Percentiles rank a stretch among this genome's conserved stretches.
Evolutionary conservation across 2,329 filamentous ascomycete genomes (phyloP).

Genomic region (Colletotrichum lupini): DNA sequence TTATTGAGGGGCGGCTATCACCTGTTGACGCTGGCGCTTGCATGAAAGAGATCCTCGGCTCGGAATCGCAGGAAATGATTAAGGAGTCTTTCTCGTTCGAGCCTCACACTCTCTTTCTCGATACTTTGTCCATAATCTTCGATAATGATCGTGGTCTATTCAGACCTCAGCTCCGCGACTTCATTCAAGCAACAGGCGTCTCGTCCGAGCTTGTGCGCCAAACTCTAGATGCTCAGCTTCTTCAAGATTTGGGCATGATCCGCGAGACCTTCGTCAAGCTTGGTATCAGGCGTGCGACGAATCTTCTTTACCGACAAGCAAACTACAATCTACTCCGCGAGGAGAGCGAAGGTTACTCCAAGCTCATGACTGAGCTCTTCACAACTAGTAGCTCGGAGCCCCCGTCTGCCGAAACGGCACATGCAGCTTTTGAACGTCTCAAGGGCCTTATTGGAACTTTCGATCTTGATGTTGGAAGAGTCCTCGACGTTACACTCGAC

Average conservation of each 20-base stretch:
- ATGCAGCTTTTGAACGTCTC: conserved; percentile 89
- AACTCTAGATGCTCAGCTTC: conserved; percentile 81
- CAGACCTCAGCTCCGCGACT: conserved; percentile 67
- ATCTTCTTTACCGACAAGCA: conserved; percentile 92
- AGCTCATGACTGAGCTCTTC: conserved; percentile 95
- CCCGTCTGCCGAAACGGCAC: conserved; percentile 79
- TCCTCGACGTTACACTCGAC: conserved; percentile 93
- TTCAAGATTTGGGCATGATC: conserved; percentile 83
- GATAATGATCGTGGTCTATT: conserved; percentile 71
- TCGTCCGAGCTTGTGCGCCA: conserved; percentile 79
- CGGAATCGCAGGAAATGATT: conserved; percentile 62
- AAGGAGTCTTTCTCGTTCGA: conserved; percentile 66
- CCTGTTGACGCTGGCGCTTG: conserved; percentile 76
- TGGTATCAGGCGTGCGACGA: conserved; percentile 90
- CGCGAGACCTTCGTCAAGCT: conserved; percentile 86
- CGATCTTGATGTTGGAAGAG: conserved; percentile 93
- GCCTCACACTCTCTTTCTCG: conserved; percentile 79
- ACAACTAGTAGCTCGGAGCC: conserved; percentile 82
- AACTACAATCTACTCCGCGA: conserved; percentile 97
- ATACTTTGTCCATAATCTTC: conserved; percentile 82
- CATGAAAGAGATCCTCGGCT: conserved; percentile 78
- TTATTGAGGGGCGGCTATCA: conserved; percentile 75
- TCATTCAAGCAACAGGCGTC: conserved; percentile 79
- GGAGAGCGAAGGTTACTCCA: conserved; percentile 96
- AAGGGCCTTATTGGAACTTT: conserved; percentile 97